These are phyloP conservation scores for Wickerhamomyces bovis DNA, from an alignment of 805 yeast species.

Conservation along the genomic window DNA sequence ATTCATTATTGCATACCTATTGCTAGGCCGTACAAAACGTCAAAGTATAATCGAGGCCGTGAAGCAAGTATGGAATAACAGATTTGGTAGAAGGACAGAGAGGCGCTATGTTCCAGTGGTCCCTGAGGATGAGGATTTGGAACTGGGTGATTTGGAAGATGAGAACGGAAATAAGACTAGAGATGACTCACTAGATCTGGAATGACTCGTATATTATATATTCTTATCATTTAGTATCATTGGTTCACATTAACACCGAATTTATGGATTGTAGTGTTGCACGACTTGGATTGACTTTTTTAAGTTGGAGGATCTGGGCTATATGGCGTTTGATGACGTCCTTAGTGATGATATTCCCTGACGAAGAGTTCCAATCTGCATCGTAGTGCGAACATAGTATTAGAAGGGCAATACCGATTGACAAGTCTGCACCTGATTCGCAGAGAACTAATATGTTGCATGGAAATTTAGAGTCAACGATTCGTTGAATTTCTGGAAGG, in stretches of 20 bases:
- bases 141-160: constrained; percentile 6
- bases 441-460: constrained; percentile 41
- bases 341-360: constrained; percentile 33
- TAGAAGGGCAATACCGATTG: constrained; percentile 53
- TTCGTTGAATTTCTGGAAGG: constrained; percentile 38
- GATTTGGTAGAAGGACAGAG: constrained; percentile 3
- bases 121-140: constrained; percentile 12
- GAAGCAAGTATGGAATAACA: constrained; percentile 6
- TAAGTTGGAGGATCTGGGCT: constrained; percentile 37
- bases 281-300: constrained; percentile 69
- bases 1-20: constrained; percentile 25
- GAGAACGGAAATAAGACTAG: not conserved
- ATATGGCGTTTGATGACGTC: constrained; percentile 51
- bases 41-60: constrained; percentile 12
- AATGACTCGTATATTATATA: too few relatives aligned
- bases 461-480: constrained; percentile 10
- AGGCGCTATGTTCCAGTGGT: constrained; percentile 1
- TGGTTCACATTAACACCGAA: constrained; percentile 40
- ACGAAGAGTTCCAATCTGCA: constrained; percentile 32
- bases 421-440: constrained; percentile 59
- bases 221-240: too few relatives aligned
- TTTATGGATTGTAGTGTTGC: constrained; percentile 72
- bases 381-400: constrained; percentile 43
- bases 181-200: not conserved
- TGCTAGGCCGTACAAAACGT: constrained; percentile 30